These are phyloP conservation scores for Sporisorium graminicola DNA, from an alignment of 1,284 basidiomycete genomes.

Conservation along the genomic window DNA sequence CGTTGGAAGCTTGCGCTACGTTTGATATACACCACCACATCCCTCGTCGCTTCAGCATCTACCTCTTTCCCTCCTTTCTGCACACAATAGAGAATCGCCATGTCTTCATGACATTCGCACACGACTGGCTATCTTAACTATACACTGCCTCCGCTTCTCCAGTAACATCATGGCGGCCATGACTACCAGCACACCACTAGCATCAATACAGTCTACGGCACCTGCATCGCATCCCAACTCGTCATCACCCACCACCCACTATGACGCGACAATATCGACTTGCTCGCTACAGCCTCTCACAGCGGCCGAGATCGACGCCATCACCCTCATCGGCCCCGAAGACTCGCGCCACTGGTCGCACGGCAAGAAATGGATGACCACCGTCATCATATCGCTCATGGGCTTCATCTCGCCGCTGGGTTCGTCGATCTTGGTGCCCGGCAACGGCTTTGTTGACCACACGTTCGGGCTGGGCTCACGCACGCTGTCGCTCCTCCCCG, in stretches of 20 bases:
- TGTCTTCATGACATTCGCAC: background rate
- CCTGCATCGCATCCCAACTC: background rate
- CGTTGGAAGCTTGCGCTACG: no score
- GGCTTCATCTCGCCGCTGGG: slow-evolving; percentile 66
- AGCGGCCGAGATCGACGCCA: slow-evolving; percentile 25
- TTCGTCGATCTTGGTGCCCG: slow-evolving; percentile 61
- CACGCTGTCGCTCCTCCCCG: slow-evolving; percentile 52
- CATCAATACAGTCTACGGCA: slow-evolving; percentile 24
- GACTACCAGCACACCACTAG: background rate
- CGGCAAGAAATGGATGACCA: slow-evolving; percentile 54
- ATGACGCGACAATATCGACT: slow-evolving; percentile 3
- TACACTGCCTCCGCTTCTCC: background rate
- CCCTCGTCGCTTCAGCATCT: background rate
- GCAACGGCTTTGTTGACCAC: slow-evolving; percentile 40
- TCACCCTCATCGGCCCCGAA: slow-evolving; percentile 35
- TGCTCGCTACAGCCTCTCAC: slow-evolving; percentile 25
- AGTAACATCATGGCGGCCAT: slow-evolving; percentile 1
- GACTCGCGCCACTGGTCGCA: slow-evolving; percentile 41
- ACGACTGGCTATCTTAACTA: background rate
- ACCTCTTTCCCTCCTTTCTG: background rate
- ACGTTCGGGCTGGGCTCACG: slow-evolving; percentile 43
- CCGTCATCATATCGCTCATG: slow-evolving; percentile 61
- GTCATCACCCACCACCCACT: background rate
- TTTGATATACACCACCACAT: slow-evolving; percentile 10
- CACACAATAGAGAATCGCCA: background rate